Base-by-base conservation (phyloP, 768 basidiomycete genomes). In the Phlebiopsis flavidoalba region DNA sequence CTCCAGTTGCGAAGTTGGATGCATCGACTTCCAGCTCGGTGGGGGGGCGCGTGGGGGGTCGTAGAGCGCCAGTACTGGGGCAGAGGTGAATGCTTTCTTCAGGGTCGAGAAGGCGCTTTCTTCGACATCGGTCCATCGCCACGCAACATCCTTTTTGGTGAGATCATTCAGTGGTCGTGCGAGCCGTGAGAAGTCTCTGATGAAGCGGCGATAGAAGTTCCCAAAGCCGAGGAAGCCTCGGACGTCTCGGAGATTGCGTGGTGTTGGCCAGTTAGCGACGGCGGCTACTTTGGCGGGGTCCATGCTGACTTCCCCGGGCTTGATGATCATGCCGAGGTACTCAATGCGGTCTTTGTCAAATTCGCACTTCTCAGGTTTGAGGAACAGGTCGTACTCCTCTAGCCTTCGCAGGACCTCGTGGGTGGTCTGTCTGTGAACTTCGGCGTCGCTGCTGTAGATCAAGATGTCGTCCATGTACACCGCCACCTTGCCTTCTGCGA, bases 381-480 rank as follows among this genome's bases (percentile, higher is more conserved):
- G 58, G 53, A 57, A 79, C 1, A 82, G 72, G 1, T 74, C 57
- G 48, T 76, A 57, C 0, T 75, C 58, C 8, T 63, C 8, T 0
- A 80, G 63, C 1, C 51, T 36, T 24, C 71, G 26, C 0, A 77
- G 66, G 0, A 77, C 72, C 45, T 63, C 37, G 2, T 53, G 61
- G 0, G 70, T 57, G 3, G 68, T 49, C 2, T 49, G 35, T 0
- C 56, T 36, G 35, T 72, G 68, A 35, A 70, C 64, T 15, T 63
- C 59, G 8, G 48, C 21, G 2, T 56, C 35, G 1, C 65, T 46
- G 2, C 65, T 70, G 56, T 59, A 67, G 21, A 70, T 66, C 19
- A 70, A 40, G 22, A 80, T 76, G 60, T 81, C 72, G 59, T 80
- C 78, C 36, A 81, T 64, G 63, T 83, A 79, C 48, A 82, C 74